phyloP scores from a whole-genome alignment of 768 basidiomycete species.

The Rhodotorula toruloides region DNA sequence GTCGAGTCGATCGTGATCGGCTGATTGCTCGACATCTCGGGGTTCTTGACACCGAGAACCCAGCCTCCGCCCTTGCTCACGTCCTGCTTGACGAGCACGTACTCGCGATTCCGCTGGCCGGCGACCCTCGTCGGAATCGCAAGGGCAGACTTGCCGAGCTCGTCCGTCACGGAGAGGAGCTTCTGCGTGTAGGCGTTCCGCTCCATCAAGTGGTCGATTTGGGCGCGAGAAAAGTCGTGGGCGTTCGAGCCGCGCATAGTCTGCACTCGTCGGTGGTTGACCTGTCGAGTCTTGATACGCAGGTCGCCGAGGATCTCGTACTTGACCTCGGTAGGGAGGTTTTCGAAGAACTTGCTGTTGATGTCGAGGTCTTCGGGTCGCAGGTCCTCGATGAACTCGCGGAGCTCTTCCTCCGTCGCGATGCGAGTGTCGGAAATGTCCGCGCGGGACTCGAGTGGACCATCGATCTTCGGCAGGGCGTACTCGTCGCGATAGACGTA shows the following conservation, averaged over 20 bases:
- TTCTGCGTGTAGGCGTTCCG: slow-evolving; percentile 89
- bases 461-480: slow-evolving; percentile 73
- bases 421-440: slow-evolving; percentile 81
- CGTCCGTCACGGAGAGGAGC: slow-evolving; percentile 83
- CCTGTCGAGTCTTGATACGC: slow-evolving; percentile 87
- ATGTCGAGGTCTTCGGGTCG: slow-evolving; percentile 92
- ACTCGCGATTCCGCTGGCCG: slow-evolving; percentile 88
- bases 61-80: slow-evolving; percentile 75
- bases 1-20: slow-evolving; percentile 73
- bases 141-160: slow-evolving; percentile 59
- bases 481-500: slow-evolving; percentile 68
- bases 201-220: slow-evolving; percentile 83
- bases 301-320: slow-evolving; percentile 98
- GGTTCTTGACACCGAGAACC: slow-evolving; percentile 78
- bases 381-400: slow-evolving; percentile 90
- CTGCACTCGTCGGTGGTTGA: slow-evolving; percentile 82
- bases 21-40: slow-evolving; percentile 50
- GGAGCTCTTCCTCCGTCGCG: slow-evolving; percentile 92
- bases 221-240: slow-evolving; percentile 91
- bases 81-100: slow-evolving; percentile 89
- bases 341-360: slow-evolving; percentile 77
- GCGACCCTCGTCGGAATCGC: slow-evolving; percentile 90
- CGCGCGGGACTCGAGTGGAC: slow-evolving; percentile 57
- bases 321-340: slow-evolving; percentile 90
- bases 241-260: slow-evolving; percentile 83